Base-by-base conservation (phyloP, 768 basidiomycete species). In the Lyophyllum atratum region DNA sequence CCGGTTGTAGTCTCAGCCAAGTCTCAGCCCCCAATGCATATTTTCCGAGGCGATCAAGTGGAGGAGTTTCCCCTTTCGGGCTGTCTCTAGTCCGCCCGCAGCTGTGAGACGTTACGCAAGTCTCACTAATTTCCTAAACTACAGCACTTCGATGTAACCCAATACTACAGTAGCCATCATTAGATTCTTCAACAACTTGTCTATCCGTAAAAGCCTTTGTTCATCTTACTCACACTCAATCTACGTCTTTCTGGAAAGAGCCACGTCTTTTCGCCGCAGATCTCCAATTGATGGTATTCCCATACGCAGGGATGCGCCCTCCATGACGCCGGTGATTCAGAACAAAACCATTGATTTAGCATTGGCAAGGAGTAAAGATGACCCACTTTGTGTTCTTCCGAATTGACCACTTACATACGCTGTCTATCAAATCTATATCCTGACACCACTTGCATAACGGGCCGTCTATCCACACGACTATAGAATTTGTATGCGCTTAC, bases 221-320 rank as follows among this genome's bases (percentile, higher is more conserved):
- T n/a, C 22, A 49, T 46, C 44, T 34, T 33, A 37, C 44, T 21
- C 29, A 17, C 39, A 47, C 53, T 56, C 55, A 56, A 59, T 55
- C 58, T 54, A 26, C 11, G 46, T 42, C 26, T 49, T 42, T 26
- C 42, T n/a, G 43, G 44, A 39, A 9, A 15, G 11, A 37, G 34
- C 34, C 34, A 37, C 42, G 39, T 40, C 47, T 26, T 52, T 44
- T 55, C 56, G 26, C 54, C 59, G 56, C 56, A 61, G 56, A 61
- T 61, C 60, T 51, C 59, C 62, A 45, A 55, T 55, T 48, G 42
- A 51, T 52, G 51, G 24, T 14, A 21, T 57, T 57, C 55, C 52
- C 58, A 56, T 49, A 58, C 37, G 43, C 59, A 63, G 62, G 62
- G 58, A 60, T 57, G 53, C 14, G 29, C 29, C 29, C 17, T 39